Evolutionary conservation across 257 asterid genomes (phyloP).

Genomic region (Thymus mandschuricus): DNA sequence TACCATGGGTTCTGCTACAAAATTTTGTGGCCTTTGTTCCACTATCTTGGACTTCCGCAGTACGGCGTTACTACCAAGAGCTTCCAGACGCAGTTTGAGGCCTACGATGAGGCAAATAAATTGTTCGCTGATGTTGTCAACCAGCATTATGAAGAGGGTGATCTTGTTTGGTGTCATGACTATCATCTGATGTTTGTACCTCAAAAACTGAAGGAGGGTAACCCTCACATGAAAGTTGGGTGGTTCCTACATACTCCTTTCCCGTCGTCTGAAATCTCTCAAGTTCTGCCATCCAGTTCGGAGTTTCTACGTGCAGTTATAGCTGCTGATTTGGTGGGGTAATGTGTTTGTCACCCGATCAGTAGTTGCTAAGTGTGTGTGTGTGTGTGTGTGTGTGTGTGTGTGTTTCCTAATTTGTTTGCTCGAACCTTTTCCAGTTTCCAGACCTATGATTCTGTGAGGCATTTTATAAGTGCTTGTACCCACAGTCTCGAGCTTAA

Average conservation of each 20-base stretch:
- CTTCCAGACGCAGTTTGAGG: conserved; percentile 86
- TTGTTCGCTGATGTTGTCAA: conserved; percentile 94
- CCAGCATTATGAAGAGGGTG: conserved; percentile 79
- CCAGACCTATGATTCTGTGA: conserved; percentile 93
- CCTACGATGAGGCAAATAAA: conserved; percentile 79
- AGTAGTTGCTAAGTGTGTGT: background rate
- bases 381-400: background rate
- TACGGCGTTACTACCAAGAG: conserved; percentile 91
- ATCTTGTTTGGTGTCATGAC: conserved; percentile 95
- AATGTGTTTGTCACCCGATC: conserved; percentile 26
- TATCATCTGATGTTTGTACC: conserved; percentile 97
- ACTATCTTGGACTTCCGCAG: conserved; percentile 94
- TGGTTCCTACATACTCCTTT: no score
- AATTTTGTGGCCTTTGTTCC: conserved; percentile 90
- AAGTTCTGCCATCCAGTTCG: conserved; percentile 88
- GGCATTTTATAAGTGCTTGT: conserved; percentile 93
- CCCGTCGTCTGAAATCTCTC: no score
- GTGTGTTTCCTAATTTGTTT: background rate
- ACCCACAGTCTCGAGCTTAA: conserved; percentile 93
- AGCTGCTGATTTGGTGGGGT: conserved; percentile 95
- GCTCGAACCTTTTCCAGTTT: conserved; percentile 59
- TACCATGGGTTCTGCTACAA: conserved; percentile 94
- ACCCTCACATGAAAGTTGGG: conserved; percentile 72
- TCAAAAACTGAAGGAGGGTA: conserved; percentile 66
- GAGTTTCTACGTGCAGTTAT: conserved; percentile 83